Base-by-base conservation (phyloP, 768 basidiomycete genomes). In the Pisolithus tinctorius region DNA sequence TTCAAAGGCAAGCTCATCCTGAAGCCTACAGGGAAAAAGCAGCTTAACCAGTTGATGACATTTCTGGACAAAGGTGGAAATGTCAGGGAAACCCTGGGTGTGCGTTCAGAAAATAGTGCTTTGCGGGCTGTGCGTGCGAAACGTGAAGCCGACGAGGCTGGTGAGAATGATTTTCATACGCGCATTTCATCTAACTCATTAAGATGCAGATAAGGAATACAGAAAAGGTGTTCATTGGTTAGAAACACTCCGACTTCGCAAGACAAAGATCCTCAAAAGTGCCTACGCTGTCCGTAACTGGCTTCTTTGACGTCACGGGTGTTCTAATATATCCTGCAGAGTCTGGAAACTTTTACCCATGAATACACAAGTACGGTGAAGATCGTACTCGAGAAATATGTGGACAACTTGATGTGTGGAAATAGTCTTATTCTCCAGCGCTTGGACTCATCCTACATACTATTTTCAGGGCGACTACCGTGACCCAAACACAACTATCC, bases 91-190 rank as follows among this genome's bases (percentile, higher is more conserved):
- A 69, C 73, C 10, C 62, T 79, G 45, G 79, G 80, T 29, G 76
- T 77, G 11, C 76, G 82, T 31, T 63, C 72, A 41, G 80, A 84
- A 60, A 86, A 76, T 52, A 74, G 74, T 48, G 84, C 91, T 1
- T 71, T 93, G 53, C 80, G 84, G 47, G 78, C 82, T 25, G 88
- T 91, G 16, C 83, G 86, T 38, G 82, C 87, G 23, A 94, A 93
- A 69, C 76, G 93, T 45, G 93, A 96, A 58, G 84, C 87, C 4
- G 93, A 95, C 34, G 93, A 95, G 65, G 92, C 93, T 52, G 88
- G 91, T 87, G 52, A 55, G 76, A 64, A 16, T 10, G 20, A 31
- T 7, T 25, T 48, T 48, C 7, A 30, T 17, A 14, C 45, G 47
- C n/a, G 13, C 23, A 30, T 36, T 41, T 37, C n/a, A 27, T 20